Base-by-base conservation (phyloP, 176 grass and related monocot genomes). In the Bothriochloa decipiens region DNA sequence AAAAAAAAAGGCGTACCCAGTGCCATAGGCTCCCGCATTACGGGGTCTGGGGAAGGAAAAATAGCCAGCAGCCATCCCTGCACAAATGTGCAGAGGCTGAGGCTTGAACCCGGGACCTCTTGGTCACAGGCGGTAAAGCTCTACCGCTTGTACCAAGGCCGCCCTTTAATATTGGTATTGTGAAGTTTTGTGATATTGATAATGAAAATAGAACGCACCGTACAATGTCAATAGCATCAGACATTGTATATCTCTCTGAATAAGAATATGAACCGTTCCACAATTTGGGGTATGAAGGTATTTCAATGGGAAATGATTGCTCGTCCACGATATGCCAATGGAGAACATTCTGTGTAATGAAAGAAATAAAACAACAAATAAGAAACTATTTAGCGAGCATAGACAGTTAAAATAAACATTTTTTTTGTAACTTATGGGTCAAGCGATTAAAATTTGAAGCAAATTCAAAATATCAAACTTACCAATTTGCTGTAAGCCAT, bases 401-500 rank as follows among this genome's bases (percentile, higher is more conserved):
- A 73, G 82, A 72, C 45, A 72, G 7, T 68, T 68, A 50, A 18
- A 36, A 66, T 17, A 72, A 77, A 27, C n/a, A 25, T 85, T 49
- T 49, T 28, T 70, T 28, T 0, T 78, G 32, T 40, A 88, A 79
- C 50, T 83, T 65, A 72, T 79, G 9, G 52, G 32, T 53, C 33
- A 72, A 65, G 20, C 8, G 72, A 63, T 65, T 77, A 18, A 64
- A 72, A 72, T 55, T 74, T 35, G 71, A 20, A 62, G 69, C 58
- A 62, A 26, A 11, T 26, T 26, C 9, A 62, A 25, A 20, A 62
- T 32, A 86, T 57, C 20, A 91, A 15, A 91, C 81, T 14, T 89
- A 95, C 96, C 87, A 98, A 81, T 86, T 98, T 98, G 88, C 91
- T 98, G 81, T 93, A 98, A 65, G 96, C 52, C 96, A 98, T 98